These are phyloP conservation scores for Cyclocybe aegerita DNA, from an alignment of 768 basidiomycete genomes.

Conservation along the genomic window DNA sequence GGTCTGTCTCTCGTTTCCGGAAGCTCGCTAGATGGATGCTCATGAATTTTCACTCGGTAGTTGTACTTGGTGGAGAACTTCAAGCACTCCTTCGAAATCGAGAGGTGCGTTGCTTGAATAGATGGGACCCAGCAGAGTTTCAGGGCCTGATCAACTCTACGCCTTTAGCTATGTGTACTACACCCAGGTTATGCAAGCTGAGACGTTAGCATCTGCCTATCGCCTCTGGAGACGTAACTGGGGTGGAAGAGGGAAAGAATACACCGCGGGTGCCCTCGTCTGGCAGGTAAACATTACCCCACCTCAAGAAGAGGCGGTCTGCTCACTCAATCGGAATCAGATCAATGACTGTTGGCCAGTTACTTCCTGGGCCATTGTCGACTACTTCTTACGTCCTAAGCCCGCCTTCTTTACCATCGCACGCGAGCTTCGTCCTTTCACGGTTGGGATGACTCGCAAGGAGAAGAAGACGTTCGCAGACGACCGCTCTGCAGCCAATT, in stretches of 20 bases:
- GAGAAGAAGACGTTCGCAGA: conserved; percentile 59
- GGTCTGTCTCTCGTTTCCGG: conserved; percentile 36
- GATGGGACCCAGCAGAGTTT: background rate
- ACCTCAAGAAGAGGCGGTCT: background rate
- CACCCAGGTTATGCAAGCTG: conserved; percentile 96
- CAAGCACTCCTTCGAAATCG: conserved; percentile 84
- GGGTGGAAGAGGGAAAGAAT: conserved; percentile 82
- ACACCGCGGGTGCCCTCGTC: conserved; percentile 88
- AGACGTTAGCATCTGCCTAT: conserved; percentile 85
- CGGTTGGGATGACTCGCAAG: conserved; percentile 84
- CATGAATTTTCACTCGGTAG: conserved; percentile 28
- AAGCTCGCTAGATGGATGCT: background rate
- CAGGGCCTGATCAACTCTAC: background rate
- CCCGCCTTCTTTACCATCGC: conserved; percentile 87
- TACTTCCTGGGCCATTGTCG: conserved; percentile 91
- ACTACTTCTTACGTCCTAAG: conserved; percentile 93
- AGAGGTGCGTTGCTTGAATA: conserved; percentile 44
- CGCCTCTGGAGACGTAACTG: conserved; percentile 91
- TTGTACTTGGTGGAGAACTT: conserved; percentile 96
- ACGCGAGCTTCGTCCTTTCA: conserved; percentile 77
- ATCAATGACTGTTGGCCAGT: conserved; percentile 94
- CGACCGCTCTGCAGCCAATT: conserved; percentile 63
- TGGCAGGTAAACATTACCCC: conserved; percentile 71
- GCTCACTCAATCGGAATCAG: conserved; percentile 31
- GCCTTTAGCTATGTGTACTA: conserved; percentile 79